Evolutionary conservation across 1,284 basidiomycete genomes (phyloP).

Genomic region (Cutaneotrichosporon sp.): DNA sequence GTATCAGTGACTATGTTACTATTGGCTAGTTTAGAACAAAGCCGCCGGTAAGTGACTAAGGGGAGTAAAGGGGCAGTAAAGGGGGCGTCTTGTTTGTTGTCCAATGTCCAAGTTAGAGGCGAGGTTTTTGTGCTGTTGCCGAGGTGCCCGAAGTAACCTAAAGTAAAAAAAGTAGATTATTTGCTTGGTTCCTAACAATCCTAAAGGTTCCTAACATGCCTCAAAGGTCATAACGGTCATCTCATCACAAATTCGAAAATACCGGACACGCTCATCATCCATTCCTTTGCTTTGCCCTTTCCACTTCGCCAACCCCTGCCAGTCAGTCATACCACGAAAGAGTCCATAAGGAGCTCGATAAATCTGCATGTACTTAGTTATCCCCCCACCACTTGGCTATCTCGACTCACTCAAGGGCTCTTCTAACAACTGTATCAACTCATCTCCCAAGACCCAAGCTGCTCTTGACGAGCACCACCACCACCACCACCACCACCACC

Average conservation of each 20-base stretch:
- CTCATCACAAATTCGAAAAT: constrained; percentile 8
- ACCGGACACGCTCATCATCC: neutral
- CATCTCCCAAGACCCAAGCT: neutral
- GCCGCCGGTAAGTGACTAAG: neutral
- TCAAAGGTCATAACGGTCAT: neutral
- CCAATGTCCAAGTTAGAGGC: too few species aligned
- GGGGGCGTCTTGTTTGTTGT: too few species aligned
- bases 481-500: neutral
- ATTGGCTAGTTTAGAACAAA: neutral
- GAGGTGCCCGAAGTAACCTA: neutral
- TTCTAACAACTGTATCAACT: neutral
- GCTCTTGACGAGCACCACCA: neutral
- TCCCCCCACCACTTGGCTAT: neutral
- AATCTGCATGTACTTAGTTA: neutral
- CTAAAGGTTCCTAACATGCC: neutral
- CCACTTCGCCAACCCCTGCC: neutral
- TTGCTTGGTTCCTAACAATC: too few species aligned
- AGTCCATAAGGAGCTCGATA: neutral
- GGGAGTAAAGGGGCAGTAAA: neutral
- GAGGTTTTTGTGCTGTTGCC: neutral
- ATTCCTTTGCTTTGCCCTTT: neutral
- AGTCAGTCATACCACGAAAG: too few species aligned
- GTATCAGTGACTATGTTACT: neutral
- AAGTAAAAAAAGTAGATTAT: too few species aligned
- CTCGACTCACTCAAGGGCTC: neutral